phyloP scores from a whole-genome alignment of 2,329 filamentous ascomycete species.

The Fusarium chaquense region DNA sequence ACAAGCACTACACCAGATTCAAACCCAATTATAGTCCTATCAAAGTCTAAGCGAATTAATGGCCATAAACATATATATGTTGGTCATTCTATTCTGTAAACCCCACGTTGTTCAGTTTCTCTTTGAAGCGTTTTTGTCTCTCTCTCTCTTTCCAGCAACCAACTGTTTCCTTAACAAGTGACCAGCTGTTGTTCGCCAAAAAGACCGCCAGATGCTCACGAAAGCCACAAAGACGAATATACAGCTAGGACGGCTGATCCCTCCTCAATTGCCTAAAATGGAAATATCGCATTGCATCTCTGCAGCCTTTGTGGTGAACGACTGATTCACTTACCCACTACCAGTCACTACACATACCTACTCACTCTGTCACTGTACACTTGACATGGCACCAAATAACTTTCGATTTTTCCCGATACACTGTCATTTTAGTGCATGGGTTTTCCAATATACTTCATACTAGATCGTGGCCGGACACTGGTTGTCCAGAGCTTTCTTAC shows the following conservation, averaged over 20 bases:
- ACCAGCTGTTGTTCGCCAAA: not conserved
- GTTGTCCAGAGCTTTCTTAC: constrained; percentile 7
- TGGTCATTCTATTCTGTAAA: constrained; percentile 35
- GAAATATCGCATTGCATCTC: constrained; percentile 9
- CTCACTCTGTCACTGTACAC: not conserved
- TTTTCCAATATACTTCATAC: constrained; percentile 9
- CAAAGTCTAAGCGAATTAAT: constrained; percentile 26
- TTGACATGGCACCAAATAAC: constrained; percentile 3
- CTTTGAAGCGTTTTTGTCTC: not conserved
- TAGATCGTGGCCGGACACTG: constrained; percentile 2
- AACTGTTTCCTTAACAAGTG: not conserved
- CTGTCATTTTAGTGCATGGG: not conserved
- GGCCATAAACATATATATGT: constrained; percentile 12
- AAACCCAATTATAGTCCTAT: constrained; percentile 33
- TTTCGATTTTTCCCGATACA: constrained; percentile 18
- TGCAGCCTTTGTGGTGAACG: constrained; percentile 9
- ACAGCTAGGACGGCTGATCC: constrained; percentile 8
- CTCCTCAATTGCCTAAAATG: constrained; percentile 13
- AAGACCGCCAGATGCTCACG: too few species aligned
- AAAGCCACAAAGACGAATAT: constrained; percentile 23
- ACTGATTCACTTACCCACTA: not conserved
- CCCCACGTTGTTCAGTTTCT: constrained; percentile 5
- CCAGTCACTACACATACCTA: not conserved
- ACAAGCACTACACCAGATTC: constrained; percentile 14
- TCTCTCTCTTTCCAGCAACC: not conserved